A percentile compares a stretch with the other conserved stretches of the same genome.
Evolutionary conservation across 1,284 basidiomycete genomes (phyloP).

Genomic region (Rhizoctonia solani): DNA sequence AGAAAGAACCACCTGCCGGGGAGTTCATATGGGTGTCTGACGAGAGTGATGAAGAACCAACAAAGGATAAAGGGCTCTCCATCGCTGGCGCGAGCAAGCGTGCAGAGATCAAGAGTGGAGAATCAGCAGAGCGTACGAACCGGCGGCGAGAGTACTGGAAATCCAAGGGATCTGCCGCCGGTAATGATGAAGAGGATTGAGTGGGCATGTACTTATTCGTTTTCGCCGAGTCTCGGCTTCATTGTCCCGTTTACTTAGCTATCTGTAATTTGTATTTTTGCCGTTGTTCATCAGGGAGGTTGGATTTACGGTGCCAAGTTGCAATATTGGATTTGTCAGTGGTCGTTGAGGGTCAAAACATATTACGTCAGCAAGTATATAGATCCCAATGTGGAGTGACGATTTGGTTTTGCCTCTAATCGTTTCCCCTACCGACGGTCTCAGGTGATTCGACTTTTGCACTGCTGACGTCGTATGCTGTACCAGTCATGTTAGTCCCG

Average conservation of each 20-base stretch:
- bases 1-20: not conserved
- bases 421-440: constrained; percentile 1
- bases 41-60: constrained; percentile 14
- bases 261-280: constrained; percentile 1
- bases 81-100: constrained; percentile 28
- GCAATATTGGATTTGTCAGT: not conserved
- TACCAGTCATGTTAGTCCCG: not conserved
- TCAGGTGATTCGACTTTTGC: not conserved
- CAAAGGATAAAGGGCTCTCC: not conserved
- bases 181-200: not conserved
- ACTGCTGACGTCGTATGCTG: not conserved
- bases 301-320: not conserved
- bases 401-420: not conserved
- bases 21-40: constrained; percentile 19
- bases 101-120: not conserved
- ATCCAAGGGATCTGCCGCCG: constrained; percentile 10
- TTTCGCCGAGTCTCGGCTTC: not conserved
- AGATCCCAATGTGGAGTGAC: constrained; percentile 17
- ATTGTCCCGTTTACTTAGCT: not conserved
- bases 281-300: not conserved
- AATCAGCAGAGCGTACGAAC: not conserved
- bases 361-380: constrained; percentile 26
- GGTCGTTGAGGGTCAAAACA: not conserved
- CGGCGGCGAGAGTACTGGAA: constrained; percentile 18
- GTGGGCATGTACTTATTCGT: not conserved